Evolutionary conservation across 306 rosid genomes (phyloP).

Genomic region (Cicer cuneatum): DNA sequence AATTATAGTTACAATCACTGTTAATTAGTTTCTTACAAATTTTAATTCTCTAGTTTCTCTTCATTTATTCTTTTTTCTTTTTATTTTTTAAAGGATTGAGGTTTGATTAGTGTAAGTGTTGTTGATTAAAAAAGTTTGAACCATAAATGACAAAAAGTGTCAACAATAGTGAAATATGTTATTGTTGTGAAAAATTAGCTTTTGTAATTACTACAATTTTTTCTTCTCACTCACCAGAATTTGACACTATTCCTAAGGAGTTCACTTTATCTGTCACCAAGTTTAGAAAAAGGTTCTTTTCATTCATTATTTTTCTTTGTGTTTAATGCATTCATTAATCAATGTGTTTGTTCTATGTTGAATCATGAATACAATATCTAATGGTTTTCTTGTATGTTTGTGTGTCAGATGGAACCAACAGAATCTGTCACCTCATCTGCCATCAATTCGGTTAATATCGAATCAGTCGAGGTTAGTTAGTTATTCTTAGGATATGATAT

Average conservation of each 20-base stretch:
- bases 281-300: constrained; percentile 71
- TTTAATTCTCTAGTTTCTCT: no score
- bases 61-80: no score
- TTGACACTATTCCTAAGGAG: constrained; percentile 51
- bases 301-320: no score
- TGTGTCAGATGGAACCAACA: constrained; percentile 51
- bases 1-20: not conserved
- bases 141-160: constrained; percentile 75
- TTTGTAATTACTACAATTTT: constrained; percentile 37
- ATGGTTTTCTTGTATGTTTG: not conserved
- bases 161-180: constrained; percentile 5
- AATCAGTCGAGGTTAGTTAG: constrained; percentile 45
- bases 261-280: constrained; percentile 58
- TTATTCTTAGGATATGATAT: not conserved
- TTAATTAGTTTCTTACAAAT: not conserved
- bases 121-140: not conserved
- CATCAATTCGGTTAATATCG: constrained; percentile 8
- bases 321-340: not conserved
- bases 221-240: constrained; percentile 58
- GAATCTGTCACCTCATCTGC: constrained; percentile 26
- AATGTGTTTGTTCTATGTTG: not conserved
- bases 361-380: not conserved
- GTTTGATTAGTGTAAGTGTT: no score
- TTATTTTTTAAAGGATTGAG: no score
- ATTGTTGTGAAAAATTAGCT: constrained; percentile 25